Evolutionary conservation across 1,139 yeast species (phyloP), one percentile per base, ranked within the genome.

Genomic region (Pneumocystis jirovecii): DNA sequence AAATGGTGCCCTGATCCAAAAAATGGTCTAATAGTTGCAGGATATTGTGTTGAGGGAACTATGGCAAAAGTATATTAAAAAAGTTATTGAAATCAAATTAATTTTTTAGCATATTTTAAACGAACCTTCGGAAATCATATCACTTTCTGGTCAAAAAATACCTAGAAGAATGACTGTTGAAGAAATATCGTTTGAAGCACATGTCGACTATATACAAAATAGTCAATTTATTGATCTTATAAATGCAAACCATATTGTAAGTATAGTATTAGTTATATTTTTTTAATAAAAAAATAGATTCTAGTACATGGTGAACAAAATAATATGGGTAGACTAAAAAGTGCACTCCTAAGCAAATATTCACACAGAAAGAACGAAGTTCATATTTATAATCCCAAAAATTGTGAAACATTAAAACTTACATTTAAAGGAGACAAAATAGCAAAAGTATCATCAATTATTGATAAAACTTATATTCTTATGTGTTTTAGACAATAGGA

Each of bases 1-100:
- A 83, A 87, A 74, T 93, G 99, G 99, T 93, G 96, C 0, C 98
- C 98, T 0, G 98, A 93, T 72, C 88, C 95, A 2, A 87, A 89
- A 72, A 93, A 93, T 72, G 80, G 95, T 1, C 85, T 90, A 39
- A 83, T 93, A 45, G 77, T 93, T 74, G 95, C 99, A 0, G 99
- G 99, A 77, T 93, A 93, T 75, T 91, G 97, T 1, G 96, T 93
- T 4, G 99, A 93, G 74, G 98, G 99, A 34, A 93, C 98, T 0
- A 84, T 93, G 90, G 99, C 98, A 0, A 93, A 50, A 25, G 57
- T 50, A 50, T 50, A 29, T 15, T 3, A 6, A 50, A 12, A 45
- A 25, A 50, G 3, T 3, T 25, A 25, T 25, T 1, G 1, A 31
- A 31, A 29, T 50, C 21, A 12, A 25, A 21, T 50, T 50, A 25